A percentile compares a stretch with the other conserved stretches of the same genome.
phyloP scores from a whole-genome alignment of 2,329 filamentous ascomycete species.

The Scytalidium lignicola region DNA sequence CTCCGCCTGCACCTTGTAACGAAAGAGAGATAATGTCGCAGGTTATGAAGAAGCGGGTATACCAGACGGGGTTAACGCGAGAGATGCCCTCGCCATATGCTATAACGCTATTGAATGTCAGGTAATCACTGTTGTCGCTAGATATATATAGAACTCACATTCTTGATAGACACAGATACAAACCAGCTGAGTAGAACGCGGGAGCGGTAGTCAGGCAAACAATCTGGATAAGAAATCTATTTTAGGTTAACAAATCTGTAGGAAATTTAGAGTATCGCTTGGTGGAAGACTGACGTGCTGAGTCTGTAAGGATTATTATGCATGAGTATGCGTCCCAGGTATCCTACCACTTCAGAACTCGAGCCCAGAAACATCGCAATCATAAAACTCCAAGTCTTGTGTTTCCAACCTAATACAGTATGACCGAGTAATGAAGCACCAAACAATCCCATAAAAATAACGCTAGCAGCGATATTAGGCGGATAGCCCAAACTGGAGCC shows the following conservation, averaged over 20 bases:
- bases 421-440: constrained; percentile 42
- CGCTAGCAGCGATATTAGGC: constrained; percentile 45
- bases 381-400: constrained; percentile 37
- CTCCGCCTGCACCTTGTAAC: constrained; percentile 53
- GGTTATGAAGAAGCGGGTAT: constrained; percentile 51
- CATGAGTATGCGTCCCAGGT: constrained; percentile 49
- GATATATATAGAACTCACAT: constrained; percentile 2
- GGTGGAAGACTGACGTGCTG: constrained; percentile 29
- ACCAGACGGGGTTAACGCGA: constrained; percentile 37
- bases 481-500: constrained; percentile 34
- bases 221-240: constrained; percentile 49
- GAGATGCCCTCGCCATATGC: constrained; percentile 32
- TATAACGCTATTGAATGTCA: background rate
- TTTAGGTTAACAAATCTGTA: constrained; percentile 22
- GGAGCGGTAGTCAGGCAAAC: constrained; percentile 56
- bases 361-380: constrained; percentile 48
- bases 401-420: constrained; percentile 22
- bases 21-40: constrained; percentile 54
- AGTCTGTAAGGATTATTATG: constrained; percentile 43
- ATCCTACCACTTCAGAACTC: constrained; percentile 50
- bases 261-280: background rate
- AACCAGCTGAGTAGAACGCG: constrained; percentile 54
- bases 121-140: constrained; percentile 23
- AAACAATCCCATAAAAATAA: constrained; percentile 47
- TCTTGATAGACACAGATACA: constrained; percentile 52